Evolutionary conservation across 305 asterid genomes (phyloP), one percentile per base, ranked within the genome.

Genomic region (Fraxinus ornus): DNA sequence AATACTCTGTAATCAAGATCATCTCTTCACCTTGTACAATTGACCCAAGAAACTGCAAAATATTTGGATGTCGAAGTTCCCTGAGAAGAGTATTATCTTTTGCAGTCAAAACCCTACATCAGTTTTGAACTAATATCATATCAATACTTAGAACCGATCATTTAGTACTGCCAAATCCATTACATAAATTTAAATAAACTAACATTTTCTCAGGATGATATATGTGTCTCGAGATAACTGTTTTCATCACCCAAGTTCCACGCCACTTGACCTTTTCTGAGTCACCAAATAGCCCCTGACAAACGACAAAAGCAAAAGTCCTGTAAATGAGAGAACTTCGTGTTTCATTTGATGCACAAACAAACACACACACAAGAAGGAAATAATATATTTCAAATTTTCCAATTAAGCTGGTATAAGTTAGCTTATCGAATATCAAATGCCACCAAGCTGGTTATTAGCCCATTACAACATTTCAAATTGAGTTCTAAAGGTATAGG

Each of bases 11-110:
- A 57, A 91, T 89, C 76, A 91, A 88, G 83, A 86, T 91, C 91
- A 90, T 91, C 81, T 91, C 91, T 79, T 89, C 92, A 57, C 91
- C 95, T 5, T 86, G 93, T 77, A 91, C 89, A 66, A 89, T 89
- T 26, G 95, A 91, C 75, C 95, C 95, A 64, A 91, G 95, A 89
- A 91, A 91, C 88, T 91, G 90, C 88, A 91, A 81, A 77, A 91
- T 91, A 84, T 91, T 91, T 68, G 95, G 95, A 86, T 91, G 93
- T 49, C 90, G 92, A 78, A 91, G 93, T 84, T 91, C 92, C 80
- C 91, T 85, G 47, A 91, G 86, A 81, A 86, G 88, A 72, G 91
- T 89, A 68, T 89, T 88, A 76, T 90, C 90, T 87, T 88, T 91
- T 2, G 93, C 95, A 39, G 95, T 72, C 86, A 90, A 82, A 60